Base-by-base conservation (phyloP, 2,329 filamentous ascomycete species). In the Cladosporium sp. region DNA sequence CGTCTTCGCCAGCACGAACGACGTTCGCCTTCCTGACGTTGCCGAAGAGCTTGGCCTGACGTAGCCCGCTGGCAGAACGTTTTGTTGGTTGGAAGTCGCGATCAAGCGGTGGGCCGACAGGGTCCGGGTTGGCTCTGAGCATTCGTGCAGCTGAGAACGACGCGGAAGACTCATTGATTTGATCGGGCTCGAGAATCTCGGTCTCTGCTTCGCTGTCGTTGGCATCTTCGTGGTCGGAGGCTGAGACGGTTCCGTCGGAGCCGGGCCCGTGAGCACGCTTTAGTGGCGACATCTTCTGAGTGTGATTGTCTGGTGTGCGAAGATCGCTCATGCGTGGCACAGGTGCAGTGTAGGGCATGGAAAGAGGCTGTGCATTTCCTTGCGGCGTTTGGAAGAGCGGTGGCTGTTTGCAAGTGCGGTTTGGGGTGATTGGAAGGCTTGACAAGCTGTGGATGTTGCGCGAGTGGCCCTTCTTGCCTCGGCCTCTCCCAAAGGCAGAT, bases 401-500 rank as follows among this genome's bases (percentile, higher is more conserved):
- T 49, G 87, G 84, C 50, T 50, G 82, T 39, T 63, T 67, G 49
- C 62, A 80, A 42, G 78, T 72, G 13, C 83, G 80, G 42, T 78
- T 76, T 9, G 91, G 90, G 2, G 91, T 96, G 5, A 85, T 85
- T 7, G 91, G 91, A 4, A 96, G 77, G 1, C 91, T 94, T 0
- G 91, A 95, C 71, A 96, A 78, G 44, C 90, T 94, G 70, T 95
- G 90, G 28, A 86, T 84, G 58, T 87, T 89, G 64, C 91, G 85
- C 17, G 81, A 83, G 70, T 96, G 91, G 57, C 83, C 84, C 71
- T 80, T 67, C 77, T 80, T 71, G 74, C 80, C 60, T 71, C 76
- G 62, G 71, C 75, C 58, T 75, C 81, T 92, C 0, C 37, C 34
- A 7, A n/a, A 13, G 17, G 17, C 13, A 5, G 40, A 12, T 24